Evolutionary conservation across 306 rosid species (phyloP), one percentile per base, ranked within the genome.

Genomic region (Arachis hypogaea): DNA sequence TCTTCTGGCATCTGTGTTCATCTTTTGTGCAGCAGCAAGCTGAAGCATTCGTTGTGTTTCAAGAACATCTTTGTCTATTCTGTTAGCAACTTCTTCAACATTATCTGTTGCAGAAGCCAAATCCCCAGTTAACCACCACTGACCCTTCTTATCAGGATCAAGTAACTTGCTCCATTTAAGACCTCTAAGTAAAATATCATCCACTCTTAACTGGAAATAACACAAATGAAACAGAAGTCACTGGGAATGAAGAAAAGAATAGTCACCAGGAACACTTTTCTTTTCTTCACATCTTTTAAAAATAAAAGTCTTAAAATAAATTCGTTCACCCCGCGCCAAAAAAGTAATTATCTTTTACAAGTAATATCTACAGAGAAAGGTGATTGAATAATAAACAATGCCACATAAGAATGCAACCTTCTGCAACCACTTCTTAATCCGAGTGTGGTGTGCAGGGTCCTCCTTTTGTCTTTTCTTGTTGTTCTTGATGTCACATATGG

Each of bases 401-500:
- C 59, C 14, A 77, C 61, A 55, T 78, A 77, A 70, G 70, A 62
- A 54, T n/a, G 46, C 73, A 44, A 94, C 98, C 97, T 89, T 89
- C 36, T 89, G 95, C 72, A 94, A 87, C 98, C 98, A 94, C 77
- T 89, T 91, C 72, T 91, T 94, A 66, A 91, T 86, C 78, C 89
- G 82, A n/a, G 90, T 75, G 64, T 85, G 88, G 73, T 87, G 86
- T n/a, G 89, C 79, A 6, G 91, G 78, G 75, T 89, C 97, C 68
- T 94, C 96, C 83, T 88, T 92, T 11, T 81, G 59, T 81, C 82
- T 87, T 72, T 80, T 94, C 86, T 88, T 94, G 93, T 94, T 94
- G 86, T 94, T 94, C 86, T 94, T 94, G 84, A 94, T 94, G 81
- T 91, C 97, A 77, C 77, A 89, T 82, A 94, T 86, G 78, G 90